Conservation (phyloP, 495 filamentous ascomycete genomes). For the Hyaloscypha finlandica region DNA sequence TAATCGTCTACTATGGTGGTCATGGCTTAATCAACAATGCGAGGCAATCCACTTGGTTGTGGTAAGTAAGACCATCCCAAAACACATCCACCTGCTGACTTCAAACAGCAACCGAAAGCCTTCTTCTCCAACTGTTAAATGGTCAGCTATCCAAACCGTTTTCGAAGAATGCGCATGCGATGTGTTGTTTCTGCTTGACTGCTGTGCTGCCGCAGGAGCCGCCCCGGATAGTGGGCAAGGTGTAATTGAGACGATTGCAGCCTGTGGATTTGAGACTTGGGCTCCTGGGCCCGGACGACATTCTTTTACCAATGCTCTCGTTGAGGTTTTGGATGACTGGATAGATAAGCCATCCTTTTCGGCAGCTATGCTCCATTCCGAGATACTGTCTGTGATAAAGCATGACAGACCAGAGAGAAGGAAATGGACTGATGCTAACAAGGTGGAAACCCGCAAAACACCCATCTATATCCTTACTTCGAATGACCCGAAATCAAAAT, state of each 20-base stretch:
- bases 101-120: constrained; percentile 40
- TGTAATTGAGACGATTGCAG: constrained; percentile 55
- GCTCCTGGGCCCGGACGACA: constrained; percentile 52
- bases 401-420: constrained; percentile 50
- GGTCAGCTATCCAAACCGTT: constrained; percentile 56
- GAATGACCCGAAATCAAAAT: neutral
- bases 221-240: constrained; percentile 38
- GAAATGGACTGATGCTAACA: constrained; percentile 34
- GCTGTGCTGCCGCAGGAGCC: constrained; percentile 48
- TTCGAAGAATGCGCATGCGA: constrained; percentile 54
- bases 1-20: constrained; percentile 57
- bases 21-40: constrained; percentile 45
- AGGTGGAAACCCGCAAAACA: constrained; percentile 4
- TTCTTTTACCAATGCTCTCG: constrained; percentile 52
- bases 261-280: constrained; percentile 53
- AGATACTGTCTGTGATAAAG: constrained; percentile 51
- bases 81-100: constrained; percentile 35
- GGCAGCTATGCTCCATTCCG: constrained; percentile 54
- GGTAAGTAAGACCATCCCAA: neutral
- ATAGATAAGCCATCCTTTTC: constrained; percentile 44
- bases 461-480: constrained; percentile 15
- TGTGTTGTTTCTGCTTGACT: constrained; percentile 54
- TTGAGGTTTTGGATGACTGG: constrained; percentile 54
- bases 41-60: neutral
- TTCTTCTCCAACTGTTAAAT: constrained; percentile 31